Conservation (phyloP, 768 basidiomycete genomes). For the Naematelia aurantialba region DNA sequence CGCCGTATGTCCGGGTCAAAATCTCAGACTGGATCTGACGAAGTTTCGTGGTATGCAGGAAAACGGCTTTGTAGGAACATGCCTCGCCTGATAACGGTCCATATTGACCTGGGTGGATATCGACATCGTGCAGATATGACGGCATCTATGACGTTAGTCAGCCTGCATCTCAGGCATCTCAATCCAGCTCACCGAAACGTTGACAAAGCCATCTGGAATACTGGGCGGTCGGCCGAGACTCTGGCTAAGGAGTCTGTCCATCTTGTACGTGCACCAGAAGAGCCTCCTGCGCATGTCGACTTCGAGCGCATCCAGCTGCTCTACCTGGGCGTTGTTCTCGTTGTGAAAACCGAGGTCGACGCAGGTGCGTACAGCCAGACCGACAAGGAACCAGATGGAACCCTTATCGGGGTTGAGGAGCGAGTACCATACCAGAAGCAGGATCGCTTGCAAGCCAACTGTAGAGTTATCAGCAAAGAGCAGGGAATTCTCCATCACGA, state of each 20-base stretch:
- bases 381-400: slow-evolving; percentile 51
- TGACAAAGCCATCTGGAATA: slow-evolving; percentile 51
- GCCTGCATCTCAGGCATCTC: not conserved
- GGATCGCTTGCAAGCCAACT: slow-evolving; percentile 50
- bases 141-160: slow-evolving; percentile 32
- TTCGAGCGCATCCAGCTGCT: slow-evolving; percentile 40
- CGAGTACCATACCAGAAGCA: slow-evolving; percentile 50
- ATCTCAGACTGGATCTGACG: slow-evolving; percentile 51
- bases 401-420: slow-evolving; percentile 51
- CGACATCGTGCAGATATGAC: slow-evolving; percentile 43
- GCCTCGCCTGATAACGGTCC: slow-evolving; percentile 30
- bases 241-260: slow-evolving; percentile 48
- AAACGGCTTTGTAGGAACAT: slow-evolving; percentile 47
- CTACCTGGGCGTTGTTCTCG: slow-evolving; percentile 42
- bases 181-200: slow-evolving; percentile 42
- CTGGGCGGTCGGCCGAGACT: slow-evolving; percentile 49
- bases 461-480: slow-evolving; percentile 2
- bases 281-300: slow-evolving; percentile 48
- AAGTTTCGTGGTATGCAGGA: slow-evolving; percentile 44
- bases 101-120: slow-evolving; percentile 36
- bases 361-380: slow-evolving; percentile 48
- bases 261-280: slow-evolving; percentile 49
- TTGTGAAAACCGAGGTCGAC: slow-evolving; percentile 51
- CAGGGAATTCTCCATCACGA: not conserved
- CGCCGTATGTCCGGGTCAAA: slow-evolving; percentile 44